Conservation (phyloP, 441 rosid genomes). For the Theobroma grandiflorum region DNA sequence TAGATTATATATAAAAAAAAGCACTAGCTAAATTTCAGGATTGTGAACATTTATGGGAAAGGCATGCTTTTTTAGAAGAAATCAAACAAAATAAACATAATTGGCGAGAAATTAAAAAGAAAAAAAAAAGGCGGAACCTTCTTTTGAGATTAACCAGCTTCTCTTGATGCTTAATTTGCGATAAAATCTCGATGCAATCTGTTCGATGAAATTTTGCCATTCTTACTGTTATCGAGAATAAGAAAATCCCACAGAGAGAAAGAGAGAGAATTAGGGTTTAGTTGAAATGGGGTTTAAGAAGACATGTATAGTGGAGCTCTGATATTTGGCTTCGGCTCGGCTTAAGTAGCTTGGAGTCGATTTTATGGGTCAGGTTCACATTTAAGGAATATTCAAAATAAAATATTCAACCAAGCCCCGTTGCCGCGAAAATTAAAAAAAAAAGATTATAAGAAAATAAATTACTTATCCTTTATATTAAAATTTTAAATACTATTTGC, state of each 20-base stretch:
- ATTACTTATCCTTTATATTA: no score
- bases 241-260: background rate
- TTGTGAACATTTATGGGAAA: background rate
- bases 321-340: no score
- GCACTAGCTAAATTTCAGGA: background rate
- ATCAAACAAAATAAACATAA: conserved; percentile 1
- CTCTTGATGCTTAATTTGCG: conserved; percentile 54
- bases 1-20: background rate
- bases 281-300: no score
- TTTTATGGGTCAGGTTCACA: no score
- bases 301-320: no score
- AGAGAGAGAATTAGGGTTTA: background rate
- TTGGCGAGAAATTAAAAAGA: background rate
- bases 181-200: conserved; percentile 44
- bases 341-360: no score
- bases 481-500: no score
- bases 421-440: no score
- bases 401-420: no score
- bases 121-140: conserved; percentile 41
- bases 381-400: no score
- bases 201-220: conserved; percentile 27
- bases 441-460: no score
- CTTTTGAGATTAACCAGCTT: conserved; percentile 52
- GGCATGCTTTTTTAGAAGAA: background rate
- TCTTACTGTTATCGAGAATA: conserved; percentile 1